These are phyloP conservation scores for Trichoderma hamatum DNA, from an alignment of 2,329 filamentous ascomycete genomes.

Conservation along the genomic window DNA sequence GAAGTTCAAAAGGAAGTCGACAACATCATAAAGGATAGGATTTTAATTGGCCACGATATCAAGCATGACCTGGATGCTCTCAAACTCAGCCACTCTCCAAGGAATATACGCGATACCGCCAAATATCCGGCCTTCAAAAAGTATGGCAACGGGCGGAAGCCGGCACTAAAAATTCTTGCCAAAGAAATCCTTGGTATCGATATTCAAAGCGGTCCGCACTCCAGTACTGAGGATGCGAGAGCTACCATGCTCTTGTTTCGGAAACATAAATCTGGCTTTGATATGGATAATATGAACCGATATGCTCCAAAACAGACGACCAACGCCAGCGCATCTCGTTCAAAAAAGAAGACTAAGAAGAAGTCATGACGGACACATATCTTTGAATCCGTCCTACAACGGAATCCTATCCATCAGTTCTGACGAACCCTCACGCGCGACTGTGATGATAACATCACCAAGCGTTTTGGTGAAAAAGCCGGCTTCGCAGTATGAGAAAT, in stretches of 20 bases:
- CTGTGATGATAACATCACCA: conserved; percentile 72
- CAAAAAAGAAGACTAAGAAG: conserved; percentile 48
- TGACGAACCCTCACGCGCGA: conserved; percentile 64
- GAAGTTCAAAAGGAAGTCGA: conserved; percentile 76
- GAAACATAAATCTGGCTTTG: conserved; percentile 81
- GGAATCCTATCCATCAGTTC: conserved; percentile 74
- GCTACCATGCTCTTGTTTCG: conserved; percentile 89
- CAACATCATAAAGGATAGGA: conserved; percentile 67
- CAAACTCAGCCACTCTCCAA: conserved; percentile 74
- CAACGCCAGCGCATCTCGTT: conserved; percentile 32
- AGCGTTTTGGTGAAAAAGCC: conserved; percentile 73
- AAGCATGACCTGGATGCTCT: conserved; percentile 78
- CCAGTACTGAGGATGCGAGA: conserved; percentile 77
- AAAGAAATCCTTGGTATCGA: conserved; percentile 61
- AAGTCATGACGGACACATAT: conserved; percentile 33
- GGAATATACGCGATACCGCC: conserved; percentile 83
- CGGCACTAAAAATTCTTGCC: conserved; percentile 63
- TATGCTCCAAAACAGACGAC: conserved; percentile 50
- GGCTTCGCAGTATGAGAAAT: conserved; percentile 75
- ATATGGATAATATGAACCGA: conserved; percentile 73
- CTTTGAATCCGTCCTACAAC: conserved; percentile 43
- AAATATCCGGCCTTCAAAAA: conserved; percentile 75
- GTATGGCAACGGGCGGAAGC: conserved; percentile 67
- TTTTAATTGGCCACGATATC: conserved; percentile 83
- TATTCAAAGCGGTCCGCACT: conserved; percentile 66